Base-by-base conservation (phyloP, 1,284 basidiomycete species). In the Testicularia cyperi region DNA sequence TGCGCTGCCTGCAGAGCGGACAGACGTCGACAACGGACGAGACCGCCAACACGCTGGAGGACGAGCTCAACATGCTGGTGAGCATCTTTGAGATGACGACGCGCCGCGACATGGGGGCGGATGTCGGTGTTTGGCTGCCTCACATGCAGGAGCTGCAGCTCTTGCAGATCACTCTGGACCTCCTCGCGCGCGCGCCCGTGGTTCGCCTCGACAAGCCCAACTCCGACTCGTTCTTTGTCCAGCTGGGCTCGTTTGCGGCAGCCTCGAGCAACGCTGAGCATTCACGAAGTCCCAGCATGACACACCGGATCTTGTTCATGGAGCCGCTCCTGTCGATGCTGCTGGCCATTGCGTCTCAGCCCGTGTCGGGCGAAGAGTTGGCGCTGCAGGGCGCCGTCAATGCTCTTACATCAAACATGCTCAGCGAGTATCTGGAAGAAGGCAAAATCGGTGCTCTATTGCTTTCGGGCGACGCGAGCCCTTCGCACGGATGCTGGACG, bases 41-140 rank as follows among this genome's bases (percentile, higher is more conserved):
- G 66, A 64, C 81, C 15, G 84, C 48, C 27, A 40, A 40, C 15
- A 31, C 43, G 13, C 29, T 88, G 39, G 88, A 90, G 71, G 80
- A 83, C 19, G 89, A 92, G 62, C 83, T 92, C 80, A 84, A 88
- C 58, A 80, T 91, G 6, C 79, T 90, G 7, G 84, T 88, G 5
- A 83, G 86, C 13, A 84, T 88, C n/a, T 88, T 92, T 61, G 84
- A 88, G 64, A 86, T 88, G 70, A 86, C 86, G 69, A 87, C 84
- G 4, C 81, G 83, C 12, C 69, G 72, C 3, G 68, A 77, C 24
- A 78, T 81, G 8, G 85, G 87, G 27, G 80, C 90, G 39, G 83
- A 83, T 35, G 79, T 82, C 0, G 84, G 86, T 0, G 83, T 87
- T 12, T 95, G 92, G 91, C 80, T 95, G 32, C 81, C 85, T 16